Conservation (phyloP, 805 yeast genomes). For the Myxozyma udenii region DNA sequence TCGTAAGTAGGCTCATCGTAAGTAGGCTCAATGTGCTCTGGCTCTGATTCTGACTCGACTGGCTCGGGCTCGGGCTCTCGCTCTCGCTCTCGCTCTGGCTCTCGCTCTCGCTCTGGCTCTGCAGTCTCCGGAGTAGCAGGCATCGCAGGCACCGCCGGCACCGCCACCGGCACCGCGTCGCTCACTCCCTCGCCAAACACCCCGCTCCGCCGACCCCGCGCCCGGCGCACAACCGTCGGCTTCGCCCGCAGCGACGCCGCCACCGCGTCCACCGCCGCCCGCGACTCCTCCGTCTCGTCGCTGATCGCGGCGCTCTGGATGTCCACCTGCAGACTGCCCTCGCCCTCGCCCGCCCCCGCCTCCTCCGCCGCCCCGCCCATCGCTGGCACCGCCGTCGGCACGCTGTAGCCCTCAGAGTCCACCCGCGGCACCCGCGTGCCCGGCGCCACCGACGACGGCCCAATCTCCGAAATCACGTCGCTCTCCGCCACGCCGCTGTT, state of each 20-base stretch:
- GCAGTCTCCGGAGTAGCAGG: slow-evolving; percentile 3
- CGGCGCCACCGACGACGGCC: no score
- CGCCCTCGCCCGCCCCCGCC: not conserved
- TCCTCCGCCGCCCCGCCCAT: slow-evolving; percentile 9
- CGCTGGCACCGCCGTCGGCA: slow-evolving; percentile 21
- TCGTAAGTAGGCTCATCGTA: not conserved
- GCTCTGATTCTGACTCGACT: no score
- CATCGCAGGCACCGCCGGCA: not conserved
- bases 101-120: not conserved
- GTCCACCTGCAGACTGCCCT: slow-evolving; percentile 26
- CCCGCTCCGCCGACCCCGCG: slow-evolving; percentile 35
- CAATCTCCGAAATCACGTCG: not conserved
- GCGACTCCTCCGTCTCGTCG: slow-evolving; percentile 33
- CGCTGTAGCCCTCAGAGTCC: slow-evolving; percentile 24
- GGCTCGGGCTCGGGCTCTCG: not conserved
- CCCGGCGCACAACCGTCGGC: slow-evolving; percentile 35
- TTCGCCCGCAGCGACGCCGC: slow-evolving; percentile 36
- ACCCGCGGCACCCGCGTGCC: slow-evolving; percentile 7
- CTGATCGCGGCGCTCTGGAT: slow-evolving; percentile 32
- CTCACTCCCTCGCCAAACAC: slow-evolving; percentile 31
- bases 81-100: not conserved
- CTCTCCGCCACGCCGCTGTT: no score
- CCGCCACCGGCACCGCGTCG: not conserved
- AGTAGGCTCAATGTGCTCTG: not conserved
- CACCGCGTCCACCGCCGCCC: slow-evolving; percentile 36